Conservation (phyloP, 2,329 filamentous ascomycete genomes). For the Alternaria brassicae region DNA sequence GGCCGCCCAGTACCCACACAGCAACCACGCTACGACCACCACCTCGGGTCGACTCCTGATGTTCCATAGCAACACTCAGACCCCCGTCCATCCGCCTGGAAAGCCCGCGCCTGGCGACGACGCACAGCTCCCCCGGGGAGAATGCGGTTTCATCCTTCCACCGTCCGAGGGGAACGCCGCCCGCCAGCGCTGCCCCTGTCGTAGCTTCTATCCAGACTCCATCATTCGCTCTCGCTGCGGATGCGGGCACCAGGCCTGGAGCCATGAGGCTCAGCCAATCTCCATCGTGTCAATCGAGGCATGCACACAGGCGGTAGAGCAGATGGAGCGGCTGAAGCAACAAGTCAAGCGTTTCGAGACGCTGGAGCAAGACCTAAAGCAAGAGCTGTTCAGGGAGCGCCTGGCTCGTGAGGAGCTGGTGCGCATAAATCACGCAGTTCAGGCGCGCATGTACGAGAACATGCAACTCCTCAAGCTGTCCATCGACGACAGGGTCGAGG, state of each 20-base stretch:
- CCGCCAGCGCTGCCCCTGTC: conserved; percentile 54
- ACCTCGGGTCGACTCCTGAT: conserved; percentile 43
- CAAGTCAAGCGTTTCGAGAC: conserved; percentile 44
- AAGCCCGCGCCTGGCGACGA: conserved; percentile 37
- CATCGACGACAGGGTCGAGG: conserved; percentile 52
- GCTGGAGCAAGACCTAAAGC: conserved; percentile 48
- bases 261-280: conserved; percentile 50
- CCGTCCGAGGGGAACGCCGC: conserved; percentile 31
- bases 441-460: conserved; percentile 49
- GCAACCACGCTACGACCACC: conserved; percentile 36
- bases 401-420: conserved; percentile 46
- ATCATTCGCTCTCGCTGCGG: conserved; percentile 52
- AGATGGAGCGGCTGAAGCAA: conserved; percentile 46
- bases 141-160: conserved; percentile 48
- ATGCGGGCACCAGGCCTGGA: conserved; percentile 58
- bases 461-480: conserved; percentile 49
- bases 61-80: conserved; percentile 47
- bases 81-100: conserved; percentile 40
- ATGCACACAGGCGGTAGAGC: conserved; percentile 46
- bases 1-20: conserved; percentile 32
- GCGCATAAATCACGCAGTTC: conserved; percentile 41
- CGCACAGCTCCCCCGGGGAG: conserved; percentile 47
- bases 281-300: conserved; percentile 48
- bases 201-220: conserved; percentile 52
- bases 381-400: conserved; percentile 46